Base-by-base conservation (phyloP, 306 rosid genomes). In the Comarum palustre region DNA sequence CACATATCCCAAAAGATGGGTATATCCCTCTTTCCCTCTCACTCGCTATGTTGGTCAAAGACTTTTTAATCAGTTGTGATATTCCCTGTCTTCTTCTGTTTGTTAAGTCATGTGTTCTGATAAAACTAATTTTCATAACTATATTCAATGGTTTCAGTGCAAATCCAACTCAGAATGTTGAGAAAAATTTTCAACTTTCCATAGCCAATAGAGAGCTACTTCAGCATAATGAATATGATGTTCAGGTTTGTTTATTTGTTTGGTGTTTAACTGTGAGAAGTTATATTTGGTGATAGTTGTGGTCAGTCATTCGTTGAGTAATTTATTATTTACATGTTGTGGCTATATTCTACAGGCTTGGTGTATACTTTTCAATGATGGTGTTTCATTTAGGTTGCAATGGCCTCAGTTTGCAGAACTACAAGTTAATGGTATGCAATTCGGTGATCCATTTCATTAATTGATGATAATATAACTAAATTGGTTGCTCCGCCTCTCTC, bases 321-420 rank as follows among this genome's bases (percentile, higher is more conserved):
- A 2, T 27, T 16, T 25, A 20, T 58, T 58, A 25, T 11, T 72
- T 5, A 55, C 58, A 10, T 17, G 57, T 19, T 15, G 1, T 58
- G 17, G 27, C 25, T 42, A 2, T 20, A 22, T 72, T 27, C 8
- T 72, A 71, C 78, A 95, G 99, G 97, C 86, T 73, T 95, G 99
- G 99, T 95, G 99, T 77, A 95, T 95, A 92, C 99, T 95, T 82
- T 80, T 92, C 71, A 92, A 92, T 34, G 99, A 95, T 67, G 90
- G 88, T 87, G 99, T 95, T 73, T 79, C 96, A 82, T 95, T 87
- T 80, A 90, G 99, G 92, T 92, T 95, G 96, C 99, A 95, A 55
- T 95, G 99, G 99, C 99, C 97, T 19, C 97, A 88, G 34, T 90
- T 76, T 82, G 81, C 97, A 41, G 99, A 95, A 72, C 82, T 95